phyloP scores from a whole-genome alignment of 306 rosid genomes.

The Corylus heterophylla region DNA sequence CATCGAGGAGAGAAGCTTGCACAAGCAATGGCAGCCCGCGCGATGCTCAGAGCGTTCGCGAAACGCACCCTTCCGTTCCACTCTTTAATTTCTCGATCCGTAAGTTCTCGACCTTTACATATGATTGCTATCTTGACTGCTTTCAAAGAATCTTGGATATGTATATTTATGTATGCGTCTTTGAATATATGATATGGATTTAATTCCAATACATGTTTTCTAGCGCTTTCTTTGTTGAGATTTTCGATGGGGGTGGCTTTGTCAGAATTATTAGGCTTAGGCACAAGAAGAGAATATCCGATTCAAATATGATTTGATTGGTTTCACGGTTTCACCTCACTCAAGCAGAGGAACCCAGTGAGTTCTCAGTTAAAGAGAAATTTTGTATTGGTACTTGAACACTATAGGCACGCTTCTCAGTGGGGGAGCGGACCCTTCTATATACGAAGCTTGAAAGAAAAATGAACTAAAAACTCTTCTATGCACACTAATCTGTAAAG shows the following conservation, averaged over 20 bases:
- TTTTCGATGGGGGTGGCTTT: neutral
- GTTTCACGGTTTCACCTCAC: neutral
- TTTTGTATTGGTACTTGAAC: neutral
- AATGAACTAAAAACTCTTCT: neutral
- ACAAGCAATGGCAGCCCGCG: constrained; percentile 50
- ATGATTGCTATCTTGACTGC: neutral
- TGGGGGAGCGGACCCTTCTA: neutral
- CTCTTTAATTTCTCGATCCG: constrained; percentile 45
- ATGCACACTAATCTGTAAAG: neutral
- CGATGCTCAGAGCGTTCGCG: constrained; percentile 45
- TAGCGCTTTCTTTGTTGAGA: neutral
- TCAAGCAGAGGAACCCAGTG: neutral
- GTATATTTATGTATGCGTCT: neutral
- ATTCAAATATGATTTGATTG: neutral
- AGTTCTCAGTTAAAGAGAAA: neutral
- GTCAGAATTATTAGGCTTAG: neutral
- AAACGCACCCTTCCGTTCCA: constrained; percentile 44
- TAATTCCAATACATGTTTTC: neutral
- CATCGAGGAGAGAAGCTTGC: neutral
- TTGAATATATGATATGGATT: neutral
- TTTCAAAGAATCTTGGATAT: neutral
- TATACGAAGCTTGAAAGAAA: neutral
- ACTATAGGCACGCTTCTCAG: neutral
- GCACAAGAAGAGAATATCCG: neutral
- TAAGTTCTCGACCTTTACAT: constrained; percentile 24